These are phyloP conservation scores for Rhododendron henanense DNA, from an alignment of 148 eudicot genomes.

Conservation along the genomic window DNA sequence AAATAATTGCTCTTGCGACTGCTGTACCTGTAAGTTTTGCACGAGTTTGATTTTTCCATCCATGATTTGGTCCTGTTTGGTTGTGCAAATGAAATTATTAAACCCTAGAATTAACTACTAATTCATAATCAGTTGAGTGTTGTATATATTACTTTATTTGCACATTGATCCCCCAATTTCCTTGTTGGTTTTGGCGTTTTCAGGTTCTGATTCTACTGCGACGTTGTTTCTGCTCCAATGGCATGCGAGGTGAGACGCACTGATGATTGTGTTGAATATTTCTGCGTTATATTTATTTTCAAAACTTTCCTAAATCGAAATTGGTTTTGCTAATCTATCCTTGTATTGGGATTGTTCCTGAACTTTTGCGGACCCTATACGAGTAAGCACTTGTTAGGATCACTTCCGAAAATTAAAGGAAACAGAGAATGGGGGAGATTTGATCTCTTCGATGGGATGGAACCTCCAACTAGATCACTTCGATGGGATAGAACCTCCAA, in stretches of 20 bases:
- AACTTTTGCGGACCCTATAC: neutral
- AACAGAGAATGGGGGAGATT: neutral
- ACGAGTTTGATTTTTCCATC: neutral
- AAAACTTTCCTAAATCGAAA: neutral
- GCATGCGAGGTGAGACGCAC: slow-evolving; percentile 10
- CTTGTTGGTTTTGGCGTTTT: neutral
- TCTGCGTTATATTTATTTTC: neutral
- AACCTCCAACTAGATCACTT: neutral
- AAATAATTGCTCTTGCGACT: slow-evolving; percentile 49
- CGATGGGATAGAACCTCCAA: neutral
- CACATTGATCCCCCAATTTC: neutral
- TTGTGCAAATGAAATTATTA: neutral
- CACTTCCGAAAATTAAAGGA: neutral
- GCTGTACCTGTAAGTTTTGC: slow-evolving; percentile 45
- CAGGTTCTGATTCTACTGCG: slow-evolving; percentile 61
- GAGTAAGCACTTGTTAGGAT: neutral
- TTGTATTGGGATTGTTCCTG: neutral
- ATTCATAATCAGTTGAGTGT: neutral
- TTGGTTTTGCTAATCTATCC: neutral
- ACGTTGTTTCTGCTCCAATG: slow-evolving; percentile 38
- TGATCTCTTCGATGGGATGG: neutral
- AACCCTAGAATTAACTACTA: neutral
- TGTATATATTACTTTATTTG: too few relatives aligned
- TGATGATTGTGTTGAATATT: neutral
- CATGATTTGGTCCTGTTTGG: neutral